Percentiles rank a stretch among this genome's conserved stretches.
Evolutionary conservation across 305 asterid genomes (phyloP).

Genomic region (Salvia sclarea): DNA sequence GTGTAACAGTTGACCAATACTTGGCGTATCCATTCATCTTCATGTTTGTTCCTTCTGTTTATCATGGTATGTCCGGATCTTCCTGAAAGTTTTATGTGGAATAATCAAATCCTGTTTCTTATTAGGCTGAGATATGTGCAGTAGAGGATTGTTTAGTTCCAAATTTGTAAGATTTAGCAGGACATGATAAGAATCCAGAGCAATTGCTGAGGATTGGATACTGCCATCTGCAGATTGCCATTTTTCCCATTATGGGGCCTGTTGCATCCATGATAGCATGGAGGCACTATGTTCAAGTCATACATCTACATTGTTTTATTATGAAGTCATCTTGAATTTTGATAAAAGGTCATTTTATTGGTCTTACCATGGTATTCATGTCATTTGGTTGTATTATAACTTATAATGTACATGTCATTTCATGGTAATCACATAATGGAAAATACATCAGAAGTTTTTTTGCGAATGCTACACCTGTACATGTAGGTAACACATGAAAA

Average conservation of each 20-base stretch:
- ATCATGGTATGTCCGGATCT: background rate
- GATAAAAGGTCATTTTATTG: conserved; percentile 5
- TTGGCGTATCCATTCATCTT: too few species aligned
- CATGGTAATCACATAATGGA: background rate
- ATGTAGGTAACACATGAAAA: conserved; percentile 28
- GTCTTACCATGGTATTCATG: background rate
- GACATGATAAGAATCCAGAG: background rate
- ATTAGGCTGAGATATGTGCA: too few species aligned
- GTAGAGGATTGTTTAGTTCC: background rate
- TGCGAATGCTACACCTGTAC: conserved; percentile 12
- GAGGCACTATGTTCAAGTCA: background rate
- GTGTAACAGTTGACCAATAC: too few species aligned
- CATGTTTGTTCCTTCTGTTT: background rate
- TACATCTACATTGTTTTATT: background rate
- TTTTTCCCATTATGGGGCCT: background rate
- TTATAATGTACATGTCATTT: background rate
- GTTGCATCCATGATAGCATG: conserved; percentile 5
- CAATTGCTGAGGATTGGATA: background rate
- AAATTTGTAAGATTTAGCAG: background rate
- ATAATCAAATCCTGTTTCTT: background rate
- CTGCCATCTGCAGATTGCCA: background rate
- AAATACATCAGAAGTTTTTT: conserved; percentile 4
- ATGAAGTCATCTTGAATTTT: conserved; percentile 15
- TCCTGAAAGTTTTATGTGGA: background rate
- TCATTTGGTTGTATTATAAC: conserved; percentile 3